Percentiles rank a stretch among this genome's conserved stretches.
Conservation (phyloP, 805 yeast species). For the Ogataea neopini region DNA sequence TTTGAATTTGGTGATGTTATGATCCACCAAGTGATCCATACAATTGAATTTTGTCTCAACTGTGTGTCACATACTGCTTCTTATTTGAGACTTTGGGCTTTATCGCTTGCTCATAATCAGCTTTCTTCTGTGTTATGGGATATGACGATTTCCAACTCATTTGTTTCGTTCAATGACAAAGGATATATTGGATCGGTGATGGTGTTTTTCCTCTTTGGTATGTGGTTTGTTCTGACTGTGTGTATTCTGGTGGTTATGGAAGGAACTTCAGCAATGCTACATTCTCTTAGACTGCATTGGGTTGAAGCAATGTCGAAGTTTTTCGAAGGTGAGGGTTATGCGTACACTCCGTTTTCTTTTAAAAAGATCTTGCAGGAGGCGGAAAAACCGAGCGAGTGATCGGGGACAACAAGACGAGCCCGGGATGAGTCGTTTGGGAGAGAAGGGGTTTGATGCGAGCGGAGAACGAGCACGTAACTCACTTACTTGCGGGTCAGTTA, state of each 20-base stretch:
- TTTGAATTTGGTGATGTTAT: constrained; percentile 64
- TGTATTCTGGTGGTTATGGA: constrained; percentile 75
- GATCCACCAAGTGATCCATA: constrained; percentile 79
- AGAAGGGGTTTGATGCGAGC: too few relatives aligned
- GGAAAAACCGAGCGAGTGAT: neutral
- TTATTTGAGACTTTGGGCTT: constrained; percentile 75
- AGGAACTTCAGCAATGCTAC: constrained; percentile 85
- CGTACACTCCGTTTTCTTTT: constrained; percentile 65
- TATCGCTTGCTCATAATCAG: constrained; percentile 80
- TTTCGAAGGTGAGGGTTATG: constrained; percentile 74
- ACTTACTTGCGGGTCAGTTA: too few relatives aligned
- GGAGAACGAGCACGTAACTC: too few relatives aligned
- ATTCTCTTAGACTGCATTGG: constrained; percentile 77
- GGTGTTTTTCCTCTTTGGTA: constrained; percentile 63
- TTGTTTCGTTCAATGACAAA: constrained; percentile 44
- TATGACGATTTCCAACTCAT: constrained; percentile 69
- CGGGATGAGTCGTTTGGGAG: too few relatives aligned
- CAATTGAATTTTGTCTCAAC: constrained; percentile 77
- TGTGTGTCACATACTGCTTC: constrained; percentile 83
- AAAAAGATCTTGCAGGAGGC: constrained; percentile 28
- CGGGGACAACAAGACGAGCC: neutral
- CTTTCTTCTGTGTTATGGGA: constrained; percentile 72
- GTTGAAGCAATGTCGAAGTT: constrained; percentile 81
- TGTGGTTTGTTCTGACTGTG: constrained; percentile 75
- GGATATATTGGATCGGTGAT: constrained; percentile 57